A percentile compares a stretch with the other conserved stretches of the same genome.
phyloP scores from a whole-genome alignment of 495 filamentous ascomycete species.

The Rostrohypoxylon terebratum region DNA sequence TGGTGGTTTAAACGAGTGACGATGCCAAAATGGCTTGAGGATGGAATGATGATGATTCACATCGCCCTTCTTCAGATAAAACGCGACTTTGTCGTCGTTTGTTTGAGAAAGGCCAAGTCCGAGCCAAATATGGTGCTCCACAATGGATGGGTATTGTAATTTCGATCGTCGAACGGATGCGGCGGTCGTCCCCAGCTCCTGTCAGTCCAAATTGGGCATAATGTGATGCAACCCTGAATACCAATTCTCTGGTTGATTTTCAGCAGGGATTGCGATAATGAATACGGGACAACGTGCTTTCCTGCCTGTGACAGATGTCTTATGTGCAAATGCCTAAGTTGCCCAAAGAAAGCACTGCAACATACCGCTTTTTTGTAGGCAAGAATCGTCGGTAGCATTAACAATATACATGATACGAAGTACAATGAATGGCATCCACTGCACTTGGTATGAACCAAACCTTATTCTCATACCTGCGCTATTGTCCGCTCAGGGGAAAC shows the following conservation, averaged over 20 bases:
- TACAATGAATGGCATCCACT: background rate
- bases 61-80: conserved; percentile 5
- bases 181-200: background rate
- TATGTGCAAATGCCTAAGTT: background rate
- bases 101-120: background rate
- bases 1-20: background rate
- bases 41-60: conserved; percentile 3
- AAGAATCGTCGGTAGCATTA: background rate
- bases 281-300: background rate
- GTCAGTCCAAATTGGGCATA: background rate
- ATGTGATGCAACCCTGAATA: background rate
- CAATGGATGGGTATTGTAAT: background rate
- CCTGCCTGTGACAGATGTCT: background rate
- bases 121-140: background rate
- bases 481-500: background rate
- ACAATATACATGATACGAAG: background rate
- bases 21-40: background rate
- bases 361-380: background rate
- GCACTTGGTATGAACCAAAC: background rate
- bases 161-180: conserved; percentile 3
- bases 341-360: background rate
- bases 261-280: background rate
- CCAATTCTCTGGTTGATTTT: conserved; percentile 3
- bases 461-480: background rate
- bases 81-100: background rate